Conservation (phyloP, 2,329 filamentous ascomycete species). For the Juglanconis oblonga region DNA sequence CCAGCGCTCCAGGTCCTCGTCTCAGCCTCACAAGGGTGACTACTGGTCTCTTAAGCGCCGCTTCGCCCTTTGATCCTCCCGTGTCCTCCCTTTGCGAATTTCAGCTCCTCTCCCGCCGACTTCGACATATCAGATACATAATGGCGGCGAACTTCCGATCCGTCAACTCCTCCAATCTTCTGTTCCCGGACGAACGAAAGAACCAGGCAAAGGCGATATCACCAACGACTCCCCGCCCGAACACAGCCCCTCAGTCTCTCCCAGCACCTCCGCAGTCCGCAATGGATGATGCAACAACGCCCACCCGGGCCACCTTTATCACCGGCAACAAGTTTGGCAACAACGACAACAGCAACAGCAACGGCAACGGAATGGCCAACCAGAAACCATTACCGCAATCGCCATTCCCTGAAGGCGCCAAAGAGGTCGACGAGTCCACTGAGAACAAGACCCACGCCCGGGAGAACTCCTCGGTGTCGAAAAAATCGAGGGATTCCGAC, state of each 20-base stretch:
- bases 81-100: slow-evolving; percentile 18
- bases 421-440: slow-evolving; percentile 42
- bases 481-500: slow-evolving; percentile 59
- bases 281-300: slow-evolving; percentile 54
- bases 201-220: slow-evolving; percentile 53
- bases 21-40: slow-evolving; percentile 29
- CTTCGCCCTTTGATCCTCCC: slow-evolving; percentile 17
- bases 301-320: slow-evolving; percentile 57
- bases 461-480: slow-evolving; percentile 59
- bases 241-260: slow-evolving; percentile 27
- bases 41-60: slow-evolving; percentile 25
- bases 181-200: slow-evolving; percentile 43
- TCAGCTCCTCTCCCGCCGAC: slow-evolving; percentile 9
- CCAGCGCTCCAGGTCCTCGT: slow-evolving; percentile 12
- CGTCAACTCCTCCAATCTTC: slow-evolving; percentile 50
- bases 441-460: slow-evolving; percentile 44
- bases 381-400: slow-evolving; percentile 55
- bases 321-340: slow-evolving; percentile 40
- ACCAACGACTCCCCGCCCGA: slow-evolving; percentile 32
- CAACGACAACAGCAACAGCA: slow-evolving; percentile 59
- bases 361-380: slow-evolving; percentile 33
- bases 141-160: slow-evolving; percentile 59
- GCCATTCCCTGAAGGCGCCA: slow-evolving; percentile 49
- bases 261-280: slow-evolving; percentile 22
- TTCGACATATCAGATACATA: background rate